Conservation (phyloP, 345 rosid species). For the Boechera retrofracta region DNA sequence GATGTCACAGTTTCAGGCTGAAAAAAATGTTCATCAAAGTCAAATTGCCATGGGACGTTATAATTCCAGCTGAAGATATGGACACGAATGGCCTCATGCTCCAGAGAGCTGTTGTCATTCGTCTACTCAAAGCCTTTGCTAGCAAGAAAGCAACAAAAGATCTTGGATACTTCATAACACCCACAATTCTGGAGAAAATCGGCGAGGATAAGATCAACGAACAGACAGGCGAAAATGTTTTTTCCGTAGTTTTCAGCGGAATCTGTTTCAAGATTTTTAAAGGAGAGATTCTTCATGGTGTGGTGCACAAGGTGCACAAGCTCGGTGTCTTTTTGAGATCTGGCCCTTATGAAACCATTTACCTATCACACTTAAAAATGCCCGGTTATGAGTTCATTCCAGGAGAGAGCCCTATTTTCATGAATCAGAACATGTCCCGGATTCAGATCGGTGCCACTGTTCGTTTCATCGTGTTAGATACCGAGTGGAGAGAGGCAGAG, state of each 20-base stretch:
- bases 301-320: slow-evolving; percentile 66
- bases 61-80: slow-evolving; percentile 61
- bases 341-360: slow-evolving; percentile 64
- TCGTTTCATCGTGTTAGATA: not conserved
- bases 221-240: slow-evolving; percentile 62
- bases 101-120: slow-evolving; percentile 60
- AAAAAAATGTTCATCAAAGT: slow-evolving; percentile 66
- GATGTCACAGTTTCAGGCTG: slow-evolving; percentile 18
- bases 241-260: slow-evolving; percentile 68
- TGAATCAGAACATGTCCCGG: slow-evolving; percentile 29
- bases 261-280: slow-evolving; percentile 74
- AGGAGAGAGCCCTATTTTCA: slow-evolving; percentile 62
- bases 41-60: slow-evolving; percentile 67
- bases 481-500: slow-evolving; percentile 12
- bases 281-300: slow-evolving; percentile 72
- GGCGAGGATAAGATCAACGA: slow-evolving; percentile 73
- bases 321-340: slow-evolving; percentile 71
- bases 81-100: slow-evolving; percentile 61
- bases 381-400: slow-evolving; percentile 56
- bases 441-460: slow-evolving; percentile 1
- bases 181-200: slow-evolving; percentile 57
- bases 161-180: slow-evolving; percentile 63
- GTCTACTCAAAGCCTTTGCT: slow-evolving; percentile 62
- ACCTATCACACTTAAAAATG: slow-evolving; percentile 62
- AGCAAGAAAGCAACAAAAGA: slow-evolving; percentile 65